Conservation (phyloP, 2,329 filamentous ascomycete genomes). For the Purpureocillium lavendulum region DNA sequence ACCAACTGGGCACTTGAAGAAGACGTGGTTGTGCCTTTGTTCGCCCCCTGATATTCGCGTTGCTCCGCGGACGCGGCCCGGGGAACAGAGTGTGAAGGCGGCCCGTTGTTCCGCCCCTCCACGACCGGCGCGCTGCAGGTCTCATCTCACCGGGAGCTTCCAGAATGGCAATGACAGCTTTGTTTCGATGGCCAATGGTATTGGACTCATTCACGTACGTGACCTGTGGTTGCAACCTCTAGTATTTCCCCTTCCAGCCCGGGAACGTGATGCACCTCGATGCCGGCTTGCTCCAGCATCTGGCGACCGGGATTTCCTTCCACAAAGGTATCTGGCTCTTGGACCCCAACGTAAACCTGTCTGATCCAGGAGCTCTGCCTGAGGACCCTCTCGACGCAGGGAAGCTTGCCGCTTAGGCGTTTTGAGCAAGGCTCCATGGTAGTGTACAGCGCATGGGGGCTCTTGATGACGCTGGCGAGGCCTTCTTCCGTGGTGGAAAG, state of each 20-base stretch:
- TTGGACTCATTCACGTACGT: constrained; percentile 27
- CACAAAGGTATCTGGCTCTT: constrained; percentile 87
- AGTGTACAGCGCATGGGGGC: constrained; percentile 60
- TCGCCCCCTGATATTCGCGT: too few species aligned
- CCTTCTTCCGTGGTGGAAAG: constrained; percentile 42
- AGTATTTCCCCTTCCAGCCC: constrained; percentile 79
- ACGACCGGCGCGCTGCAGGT: too few species aligned
- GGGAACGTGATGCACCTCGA: constrained; percentile 62
- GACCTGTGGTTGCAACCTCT: constrained; percentile 74
- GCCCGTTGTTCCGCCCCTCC: too few species aligned
- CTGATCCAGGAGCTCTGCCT: constrained; percentile 52
- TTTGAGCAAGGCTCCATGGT: constrained; percentile 83
- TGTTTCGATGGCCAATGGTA: not conserved
- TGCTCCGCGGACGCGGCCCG: too few species aligned
- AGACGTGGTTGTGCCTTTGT: too few species aligned
- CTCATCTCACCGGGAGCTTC: too few species aligned
- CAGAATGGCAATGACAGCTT: not conserved
- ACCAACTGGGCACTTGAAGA: too few species aligned
- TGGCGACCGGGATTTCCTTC: constrained; percentile 67
- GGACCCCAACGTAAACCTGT: constrained; percentile 78
- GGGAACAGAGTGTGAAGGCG: too few species aligned
- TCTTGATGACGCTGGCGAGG: constrained; percentile 33
- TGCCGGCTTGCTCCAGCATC: constrained; percentile 62
- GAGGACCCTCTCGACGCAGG: constrained; percentile 75
- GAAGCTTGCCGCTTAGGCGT: constrained; percentile 63